These are phyloP conservation scores for Mariannaea sp. DNA, from an alignment of 2,329 filamentous ascomycete species.

Conservation along the genomic window DNA sequence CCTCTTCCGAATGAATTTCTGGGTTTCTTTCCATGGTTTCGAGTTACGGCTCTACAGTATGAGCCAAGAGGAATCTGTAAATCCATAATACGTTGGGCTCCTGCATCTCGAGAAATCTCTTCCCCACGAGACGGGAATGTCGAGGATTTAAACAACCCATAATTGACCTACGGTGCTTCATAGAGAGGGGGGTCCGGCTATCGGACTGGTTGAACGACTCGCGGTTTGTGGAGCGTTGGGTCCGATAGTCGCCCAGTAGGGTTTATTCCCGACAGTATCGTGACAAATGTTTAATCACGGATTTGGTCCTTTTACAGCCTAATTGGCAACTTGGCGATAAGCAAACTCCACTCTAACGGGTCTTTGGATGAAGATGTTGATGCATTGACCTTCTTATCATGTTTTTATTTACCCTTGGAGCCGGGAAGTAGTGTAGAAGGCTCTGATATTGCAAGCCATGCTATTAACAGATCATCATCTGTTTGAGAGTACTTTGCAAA, in stretches of 20 bases:
- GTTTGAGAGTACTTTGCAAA: too few species aligned
- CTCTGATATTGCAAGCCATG: too few species aligned
- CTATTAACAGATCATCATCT: too few species aligned
- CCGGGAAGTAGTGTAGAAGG: too few species aligned
- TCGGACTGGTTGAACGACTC: conserved; percentile 8
- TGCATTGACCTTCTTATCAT: too few species aligned
- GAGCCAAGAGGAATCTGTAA: background rate
- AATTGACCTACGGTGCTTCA: too few species aligned
- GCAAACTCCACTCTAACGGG: too few species aligned
- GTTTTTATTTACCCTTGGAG: too few species aligned
- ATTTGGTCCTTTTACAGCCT: background rate
- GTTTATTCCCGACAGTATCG: conserved; percentile 16
- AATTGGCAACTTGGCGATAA: conserved; percentile 6
- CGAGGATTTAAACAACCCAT: conserved; percentile 16
- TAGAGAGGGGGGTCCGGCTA: too few species aligned
- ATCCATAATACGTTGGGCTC: background rate
- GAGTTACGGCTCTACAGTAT: background rate
- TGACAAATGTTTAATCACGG: conserved; percentile 14
- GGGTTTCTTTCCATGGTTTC: background rate
- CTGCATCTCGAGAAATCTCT: background rate
- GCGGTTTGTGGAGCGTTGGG: conserved; percentile 10
- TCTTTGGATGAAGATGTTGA: too few species aligned
- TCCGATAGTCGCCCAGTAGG: conserved; percentile 13
- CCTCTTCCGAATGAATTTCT: background rate
- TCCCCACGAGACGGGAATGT: conserved; percentile 12